Evolutionary conservation across 768 basidiomycete genomes (phyloP).

Genomic region (Rhodocollybia butyracea): DNA sequence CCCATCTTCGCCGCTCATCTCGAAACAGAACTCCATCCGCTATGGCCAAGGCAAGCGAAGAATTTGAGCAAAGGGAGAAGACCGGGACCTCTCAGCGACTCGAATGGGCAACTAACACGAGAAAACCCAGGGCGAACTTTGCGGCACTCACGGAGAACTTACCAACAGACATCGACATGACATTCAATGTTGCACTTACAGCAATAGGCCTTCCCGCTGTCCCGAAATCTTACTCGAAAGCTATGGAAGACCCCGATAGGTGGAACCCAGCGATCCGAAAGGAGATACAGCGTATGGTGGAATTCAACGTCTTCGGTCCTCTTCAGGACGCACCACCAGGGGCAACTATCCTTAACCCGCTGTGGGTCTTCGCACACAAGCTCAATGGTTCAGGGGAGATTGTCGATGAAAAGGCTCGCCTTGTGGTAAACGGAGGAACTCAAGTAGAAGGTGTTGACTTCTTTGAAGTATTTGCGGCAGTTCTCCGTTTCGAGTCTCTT

Average conservation of each 20-base stretch:
- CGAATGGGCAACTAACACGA: not conserved
- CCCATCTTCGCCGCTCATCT: not conserved
- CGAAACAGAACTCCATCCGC: not conserved
- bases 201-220: not conserved
- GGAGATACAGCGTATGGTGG: not conserved
- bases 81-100: not conserved
- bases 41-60: not conserved
- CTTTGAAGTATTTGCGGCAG: slow-evolving; percentile 23
- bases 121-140: not conserved
- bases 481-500: slow-evolving; percentile 9
- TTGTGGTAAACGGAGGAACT: slow-evolving; percentile 21
- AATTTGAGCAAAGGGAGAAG: not conserved
- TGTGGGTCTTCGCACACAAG: slow-evolving; percentile 6
- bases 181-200: not conserved
- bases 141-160: not conserved
- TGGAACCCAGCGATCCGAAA: not conserved
- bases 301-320: not conserved
- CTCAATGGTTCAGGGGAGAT: not conserved
- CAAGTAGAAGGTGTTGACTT: slow-evolving; percentile 32
- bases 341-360: not conserved
- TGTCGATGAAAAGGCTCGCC: slow-evolving; percentile 16
- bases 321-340: not conserved
- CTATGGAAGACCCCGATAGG: not conserved
- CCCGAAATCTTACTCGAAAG: not conserved
- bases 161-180: not conserved